These are phyloP conservation scores for Lithohypha guttulata DNA, from an alignment of 2,329 filamentous ascomycete genomes.

Conservation along the genomic window DNA sequence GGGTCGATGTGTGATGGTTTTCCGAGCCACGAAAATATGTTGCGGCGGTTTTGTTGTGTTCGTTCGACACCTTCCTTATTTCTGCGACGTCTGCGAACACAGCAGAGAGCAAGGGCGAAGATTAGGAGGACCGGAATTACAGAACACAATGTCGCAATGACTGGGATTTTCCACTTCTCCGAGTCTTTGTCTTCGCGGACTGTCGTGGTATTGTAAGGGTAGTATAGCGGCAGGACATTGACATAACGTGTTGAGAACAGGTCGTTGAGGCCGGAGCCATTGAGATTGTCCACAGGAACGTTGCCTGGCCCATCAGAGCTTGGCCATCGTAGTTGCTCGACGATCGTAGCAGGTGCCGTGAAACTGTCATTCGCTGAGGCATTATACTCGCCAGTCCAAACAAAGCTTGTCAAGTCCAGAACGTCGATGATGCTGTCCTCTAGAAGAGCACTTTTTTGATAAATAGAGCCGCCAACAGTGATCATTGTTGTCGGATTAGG, in stretches of 20 bases:
- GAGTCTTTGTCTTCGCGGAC: neutral
- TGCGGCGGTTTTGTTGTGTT: neutral
- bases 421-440: slow-evolving; percentile 36
- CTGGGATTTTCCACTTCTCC: neutral
- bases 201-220: neutral
- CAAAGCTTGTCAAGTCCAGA: slow-evolving; percentile 28
- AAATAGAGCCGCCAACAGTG: slow-evolving; percentile 26
- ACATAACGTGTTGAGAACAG: neutral
- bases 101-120: neutral
- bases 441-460: slow-evolving; percentile 13
- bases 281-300: neutral
- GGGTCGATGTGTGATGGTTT: neutral
- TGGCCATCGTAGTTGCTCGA: neutral
- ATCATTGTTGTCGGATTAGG: slow-evolving; percentile 41
- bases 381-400: slow-evolving; percentile 26
- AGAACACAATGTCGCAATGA: slow-evolving; percentile 1
- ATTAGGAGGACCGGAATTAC: slow-evolving; percentile 1
- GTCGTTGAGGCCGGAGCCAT: neutral
- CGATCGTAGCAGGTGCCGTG: neutral
- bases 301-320: neutral
- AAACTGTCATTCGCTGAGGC: slow-evolving; percentile 11
- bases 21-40: slow-evolving; percentile 1
- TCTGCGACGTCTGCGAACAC: neutral
- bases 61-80: neutral
- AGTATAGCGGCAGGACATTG: neutral